Base-by-base conservation (phyloP, 495 filamentous ascomycete species). In the Penicillium paradoxum region DNA sequence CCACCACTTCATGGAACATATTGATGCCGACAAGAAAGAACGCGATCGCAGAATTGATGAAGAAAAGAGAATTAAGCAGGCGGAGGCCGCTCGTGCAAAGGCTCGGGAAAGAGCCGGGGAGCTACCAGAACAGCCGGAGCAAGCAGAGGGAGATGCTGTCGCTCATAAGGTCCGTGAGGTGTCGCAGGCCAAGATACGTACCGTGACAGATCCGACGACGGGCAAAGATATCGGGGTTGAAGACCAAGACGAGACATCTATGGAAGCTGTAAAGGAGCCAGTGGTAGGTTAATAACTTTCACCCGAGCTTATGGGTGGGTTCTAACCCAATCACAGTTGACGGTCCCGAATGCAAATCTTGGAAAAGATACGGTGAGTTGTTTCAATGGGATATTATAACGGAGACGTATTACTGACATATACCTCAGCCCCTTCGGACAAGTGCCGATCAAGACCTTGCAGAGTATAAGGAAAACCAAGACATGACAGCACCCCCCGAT, bases 341-440 rank as follows among this genome's bases (percentile, higher is more conserved):
- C 86, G n/a, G 82, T 95, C 9, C 88, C 88, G 9, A 97, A 96
- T 73, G 85, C 87, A n/a, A 95, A 95, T 62, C 66, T 96, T 14
- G 81, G 82, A 50, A 87, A 85, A 64, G 73, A 83, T 5, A 87
- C 90, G 15, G 79, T 83, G 53, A 67, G 77, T 68, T 42, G 22
- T 36, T 14, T 10, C 5, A 6, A 7, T n/a, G 7, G 2, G 18
- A 37, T 44, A 8, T 29, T 4, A 1, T 8, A 7, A 9, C 14
- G n/a, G 19, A 13, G 18, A 51, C 43, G 18, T 7, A 32, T 33
- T 0, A 27, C 56, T 72, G 39, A 77, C 67, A 44, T 61, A 43
- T 19, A 9, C 4, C 11, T n/a, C 43, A 79, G 64, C 64, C 80
- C 3, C 75, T 87, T 21, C 81, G 85, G 61, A 87, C 87, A 0